These are phyloP conservation scores for Xylaria sp. DNA, from an alignment of 2,329 filamentous ascomycete species.

Conservation along the genomic window DNA sequence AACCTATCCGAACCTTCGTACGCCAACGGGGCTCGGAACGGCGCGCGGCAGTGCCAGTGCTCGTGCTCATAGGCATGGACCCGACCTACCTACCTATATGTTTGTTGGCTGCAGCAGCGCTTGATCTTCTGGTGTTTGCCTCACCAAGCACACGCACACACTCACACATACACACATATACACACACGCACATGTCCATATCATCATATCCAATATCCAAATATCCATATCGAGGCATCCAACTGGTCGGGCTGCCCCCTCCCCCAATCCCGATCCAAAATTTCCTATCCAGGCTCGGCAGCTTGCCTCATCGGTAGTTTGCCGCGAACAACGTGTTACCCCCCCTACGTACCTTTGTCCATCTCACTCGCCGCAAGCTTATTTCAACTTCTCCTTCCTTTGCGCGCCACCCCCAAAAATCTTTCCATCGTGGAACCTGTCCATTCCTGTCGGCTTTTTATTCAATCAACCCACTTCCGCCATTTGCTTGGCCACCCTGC, in stretches of 20 bases:
- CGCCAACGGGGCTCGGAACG: neutral
- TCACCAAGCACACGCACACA: neutral
- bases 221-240: slow-evolving; percentile 25
- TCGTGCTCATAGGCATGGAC: neutral
- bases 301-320: slow-evolving; percentile 30
- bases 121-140: neutral
- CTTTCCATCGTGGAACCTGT: slow-evolving; percentile 1
- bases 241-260: slow-evolving; percentile 35
- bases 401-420: slow-evolving; percentile 33
- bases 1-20: too few relatives aligned
- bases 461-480: slow-evolving; percentile 10
- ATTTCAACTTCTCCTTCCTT: slow-evolving; percentile 31
- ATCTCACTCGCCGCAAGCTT: slow-evolving; percentile 31
- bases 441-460: neutral
- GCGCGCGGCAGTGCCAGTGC: neutral
- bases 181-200: too few relatives aligned
- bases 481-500: neutral
- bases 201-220: slow-evolving; percentile 20
- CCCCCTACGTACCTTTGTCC: slow-evolving; percentile 8
- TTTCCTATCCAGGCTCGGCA: slow-evolving; percentile 19
- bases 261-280: slow-evolving; percentile 29
- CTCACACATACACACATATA: too few relatives aligned
- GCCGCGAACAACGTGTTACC: slow-evolving; percentile 30
- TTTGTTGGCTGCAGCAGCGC: neutral
- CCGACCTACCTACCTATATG: neutral